Evolutionary conservation across 1,284 basidiomycete species (phyloP), one percentile per base, ranked within the genome.

Genomic region (Ganoderma sp.): DNA sequence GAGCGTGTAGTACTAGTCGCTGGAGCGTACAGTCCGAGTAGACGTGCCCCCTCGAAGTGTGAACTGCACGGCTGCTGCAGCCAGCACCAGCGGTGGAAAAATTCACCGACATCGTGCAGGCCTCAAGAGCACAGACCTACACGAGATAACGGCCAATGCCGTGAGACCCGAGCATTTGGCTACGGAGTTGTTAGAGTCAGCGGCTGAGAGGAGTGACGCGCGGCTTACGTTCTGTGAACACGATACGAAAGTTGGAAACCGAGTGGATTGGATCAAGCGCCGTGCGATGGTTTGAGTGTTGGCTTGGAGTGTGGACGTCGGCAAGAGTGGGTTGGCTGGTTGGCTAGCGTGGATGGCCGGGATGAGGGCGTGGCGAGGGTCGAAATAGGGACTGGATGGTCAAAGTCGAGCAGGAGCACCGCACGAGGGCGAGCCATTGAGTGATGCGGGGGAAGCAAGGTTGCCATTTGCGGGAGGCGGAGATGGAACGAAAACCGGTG

Each of bases 401-500:
- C 48, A 52, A 52, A 25, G 48, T 5, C 3, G 48, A 28, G 22
- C n/a, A 12, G 48, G 8, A 56, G 63, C 28, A 64, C 63, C 34
- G 42, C 63, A 64, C 52, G 57, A 17, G 63, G 28, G 39, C 48
- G 56, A 15, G 32, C 25, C 57, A 50, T 39, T 32, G 45, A 59
- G 37, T 59, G 62, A 63, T 43, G 64, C n/a, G 12, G 25, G 39
- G 28, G 41, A 32, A 56, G 37, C 37, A 15, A 43, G 22, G 22
- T 15, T 63, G 19, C 48, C 25, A n/a, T n/a, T 52, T 50, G 34
- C 28, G 61, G 45, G 15, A 56, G 50, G 37, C 45, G 45, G 69
- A 32, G 67, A 64, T 54, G 65, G 64, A 17, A 61, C 74, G 12
- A 82, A 81, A 63, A 76, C 75, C 59, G 56, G 56, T 58, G 56